Evolutionary conservation across 495 filamentous ascomycete genomes (phyloP).

Genomic region (Lasiosphaeria hispida): DNA sequence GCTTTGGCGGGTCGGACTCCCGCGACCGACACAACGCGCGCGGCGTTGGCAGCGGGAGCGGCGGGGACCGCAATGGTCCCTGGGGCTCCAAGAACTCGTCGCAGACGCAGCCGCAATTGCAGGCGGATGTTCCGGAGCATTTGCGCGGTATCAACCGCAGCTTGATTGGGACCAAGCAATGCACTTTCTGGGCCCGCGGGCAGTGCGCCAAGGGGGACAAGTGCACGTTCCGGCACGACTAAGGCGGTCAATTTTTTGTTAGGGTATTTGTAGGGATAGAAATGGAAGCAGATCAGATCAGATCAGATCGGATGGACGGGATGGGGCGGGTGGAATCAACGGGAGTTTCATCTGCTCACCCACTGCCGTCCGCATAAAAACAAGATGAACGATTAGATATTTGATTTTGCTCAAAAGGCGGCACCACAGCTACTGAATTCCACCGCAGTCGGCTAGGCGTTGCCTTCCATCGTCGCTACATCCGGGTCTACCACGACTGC

Average conservation of each 20-base stretch:
- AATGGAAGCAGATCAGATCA: neutral
- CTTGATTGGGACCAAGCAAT: constrained; percentile 57
- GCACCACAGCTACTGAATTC: no score
- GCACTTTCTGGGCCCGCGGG: constrained; percentile 74
- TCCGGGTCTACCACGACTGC: no score
- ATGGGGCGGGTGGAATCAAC: no score
- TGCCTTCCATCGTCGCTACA: no score
- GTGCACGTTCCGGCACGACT: constrained; percentile 78
- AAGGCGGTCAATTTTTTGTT: neutral
- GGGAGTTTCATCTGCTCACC: no score
- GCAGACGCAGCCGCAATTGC: neutral
- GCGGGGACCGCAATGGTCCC: constrained; percentile 1
- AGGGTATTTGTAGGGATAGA: neutral
- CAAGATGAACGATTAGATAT: no score
- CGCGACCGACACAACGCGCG: constrained; percentile 19
- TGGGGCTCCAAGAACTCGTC: neutral
- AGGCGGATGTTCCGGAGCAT: constrained; percentile 30
- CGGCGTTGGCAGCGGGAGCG: constrained; percentile 5
- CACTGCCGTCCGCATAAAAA: no score
- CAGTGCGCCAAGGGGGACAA: constrained; percentile 81
- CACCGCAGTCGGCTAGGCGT: no score
- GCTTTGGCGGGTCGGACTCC: constrained; percentile 11
- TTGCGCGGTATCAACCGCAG: constrained; percentile 43
- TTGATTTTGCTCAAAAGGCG: no score
- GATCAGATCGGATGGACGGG: neutral